Evolutionary conservation across 2,329 filamentous ascomycete genomes (phyloP).

Genomic region (Septoria linicola): DNA sequence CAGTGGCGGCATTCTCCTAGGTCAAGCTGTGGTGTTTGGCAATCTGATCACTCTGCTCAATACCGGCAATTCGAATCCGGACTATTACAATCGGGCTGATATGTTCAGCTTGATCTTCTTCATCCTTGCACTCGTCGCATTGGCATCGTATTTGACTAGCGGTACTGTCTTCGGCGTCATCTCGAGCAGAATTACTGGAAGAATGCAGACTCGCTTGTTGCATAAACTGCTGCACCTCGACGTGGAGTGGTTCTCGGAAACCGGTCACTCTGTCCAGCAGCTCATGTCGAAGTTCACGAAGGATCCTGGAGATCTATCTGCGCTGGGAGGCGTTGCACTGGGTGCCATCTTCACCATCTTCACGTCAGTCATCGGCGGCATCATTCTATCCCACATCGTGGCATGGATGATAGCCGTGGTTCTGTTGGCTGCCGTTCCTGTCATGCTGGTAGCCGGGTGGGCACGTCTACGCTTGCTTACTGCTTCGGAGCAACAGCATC

Average conservation of each 20-base stretch:
- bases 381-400: slow-evolving; percentile 49
- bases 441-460: slow-evolving; percentile 50
- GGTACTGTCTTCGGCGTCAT: slow-evolving; percentile 52
- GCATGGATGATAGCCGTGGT: slow-evolving; percentile 55
- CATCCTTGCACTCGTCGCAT: slow-evolving; percentile 52
- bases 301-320: slow-evolving; percentile 50
- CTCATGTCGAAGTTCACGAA: slow-evolving; percentile 50
- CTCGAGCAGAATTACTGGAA: slow-evolving; percentile 47
- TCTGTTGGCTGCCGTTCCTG: slow-evolving; percentile 49
- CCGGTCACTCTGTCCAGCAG: slow-evolving; percentile 45
- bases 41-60: slow-evolving; percentile 51
- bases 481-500: slow-evolving; percentile 62
- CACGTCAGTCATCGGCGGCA: slow-evolving; percentile 49
- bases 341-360: slow-evolving; percentile 52
- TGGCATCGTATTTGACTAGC: slow-evolving; percentile 45
- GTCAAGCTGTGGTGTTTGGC: slow-evolving; percentile 59
- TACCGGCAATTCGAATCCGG: slow-evolving; percentile 37
- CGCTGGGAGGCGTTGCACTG: slow-evolving; percentile 51
- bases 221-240: slow-evolving; percentile 56
- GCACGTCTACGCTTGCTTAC: slow-evolving; percentile 51
- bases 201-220: slow-evolving; percentile 49
- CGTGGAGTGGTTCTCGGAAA: slow-evolving; percentile 51
- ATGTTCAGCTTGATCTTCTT: slow-evolving; percentile 55
- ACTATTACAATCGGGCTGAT: slow-evolving; percentile 31
- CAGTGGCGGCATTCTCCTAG: slow-evolving; percentile 55